Conservation (phyloP, 768 basidiomycete species). For the Suillus fuscotomentosus region DNA sequence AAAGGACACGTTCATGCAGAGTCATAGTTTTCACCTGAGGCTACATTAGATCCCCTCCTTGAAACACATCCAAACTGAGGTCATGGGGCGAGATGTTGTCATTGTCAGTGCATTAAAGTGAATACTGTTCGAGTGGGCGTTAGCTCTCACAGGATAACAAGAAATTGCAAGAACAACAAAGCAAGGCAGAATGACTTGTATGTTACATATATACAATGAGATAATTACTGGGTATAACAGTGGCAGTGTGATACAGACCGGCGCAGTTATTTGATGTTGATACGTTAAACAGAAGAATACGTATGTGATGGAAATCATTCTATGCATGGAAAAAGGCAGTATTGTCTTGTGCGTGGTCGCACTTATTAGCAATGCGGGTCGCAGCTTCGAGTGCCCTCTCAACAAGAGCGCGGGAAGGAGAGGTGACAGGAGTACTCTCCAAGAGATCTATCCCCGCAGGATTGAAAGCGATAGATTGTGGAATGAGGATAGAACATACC, state of each 20-base stretch:
- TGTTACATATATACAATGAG: neutral
- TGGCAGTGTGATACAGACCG: neutral
- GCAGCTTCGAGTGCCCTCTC: slow-evolving; percentile 59
- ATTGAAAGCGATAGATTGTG: slow-evolving; percentile 5
- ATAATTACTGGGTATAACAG: neutral
- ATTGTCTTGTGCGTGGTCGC: slow-evolving; percentile 60
- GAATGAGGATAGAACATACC: slow-evolving; percentile 35
- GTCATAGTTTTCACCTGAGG: neutral
- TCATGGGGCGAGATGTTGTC: slow-evolving; percentile 34
- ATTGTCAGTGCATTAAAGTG: slow-evolving; percentile 17
- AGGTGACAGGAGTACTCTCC: slow-evolving; percentile 46
- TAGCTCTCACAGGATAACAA: neutral
- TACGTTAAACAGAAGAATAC: neutral
- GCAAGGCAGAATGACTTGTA: neutral
- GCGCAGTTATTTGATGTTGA: neutral
- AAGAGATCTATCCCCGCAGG: slow-evolving; percentile 42
- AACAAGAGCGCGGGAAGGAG: slow-evolving; percentile 49
- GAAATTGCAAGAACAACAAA: neutral
- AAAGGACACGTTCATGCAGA: neutral
- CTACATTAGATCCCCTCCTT: slow-evolving; percentile 22
- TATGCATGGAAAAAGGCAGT: slow-evolving; percentile 38
- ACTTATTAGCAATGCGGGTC: slow-evolving; percentile 55
- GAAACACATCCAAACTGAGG: slow-evolving; percentile 24
- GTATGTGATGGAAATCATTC: neutral
- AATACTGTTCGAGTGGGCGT: neutral